A percentile compares a stretch with the other conserved stretches of the same genome.
Conservation (phyloP, 202 grass and related monocot genomes). For the Schoenoplectus tabernaemontani region DNA sequence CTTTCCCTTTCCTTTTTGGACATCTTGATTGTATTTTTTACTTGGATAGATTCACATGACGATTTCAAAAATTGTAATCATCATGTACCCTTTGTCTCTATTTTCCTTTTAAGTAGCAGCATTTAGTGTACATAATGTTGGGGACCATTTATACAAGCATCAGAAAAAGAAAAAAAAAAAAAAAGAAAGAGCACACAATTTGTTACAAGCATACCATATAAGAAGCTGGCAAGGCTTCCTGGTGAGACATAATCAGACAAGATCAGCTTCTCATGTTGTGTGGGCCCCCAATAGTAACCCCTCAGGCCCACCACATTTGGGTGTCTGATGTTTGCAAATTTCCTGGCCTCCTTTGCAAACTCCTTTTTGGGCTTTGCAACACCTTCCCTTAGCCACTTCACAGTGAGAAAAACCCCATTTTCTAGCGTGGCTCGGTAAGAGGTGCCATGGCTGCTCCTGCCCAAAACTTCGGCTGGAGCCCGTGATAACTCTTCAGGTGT, state of each 20-base stretch:
- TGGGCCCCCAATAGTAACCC: conserved; percentile 97
- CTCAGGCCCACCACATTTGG: conserved; percentile 91
- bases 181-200: neutral
- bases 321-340: conserved; percentile 89
- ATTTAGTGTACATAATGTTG: neutral
- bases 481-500: conserved; percentile 85
- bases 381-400: conserved; percentile 96
- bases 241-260: conserved; percentile 86
- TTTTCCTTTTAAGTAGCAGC: neutral
- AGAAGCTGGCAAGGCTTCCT: conserved; percentile 82
- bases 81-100: neutral
- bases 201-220: conserved; percentile 61
- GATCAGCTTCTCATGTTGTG: conserved; percentile 91
- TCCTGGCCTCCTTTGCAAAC: conserved; percentile 91
- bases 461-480: conserved; percentile 85
- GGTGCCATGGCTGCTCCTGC: conserved; percentile 95
- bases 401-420: conserved; percentile 87
- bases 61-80: neutral
- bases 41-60: neutral
- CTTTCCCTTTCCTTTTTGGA: neutral
- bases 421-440: conserved; percentile 94
- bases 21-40: neutral
- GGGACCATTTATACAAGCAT: neutral
- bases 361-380: conserved; percentile 89
- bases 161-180: neutral